phyloP scores from a whole-genome alignment of 306 rosid genomes.

The Sicyos baderoa region DNA sequence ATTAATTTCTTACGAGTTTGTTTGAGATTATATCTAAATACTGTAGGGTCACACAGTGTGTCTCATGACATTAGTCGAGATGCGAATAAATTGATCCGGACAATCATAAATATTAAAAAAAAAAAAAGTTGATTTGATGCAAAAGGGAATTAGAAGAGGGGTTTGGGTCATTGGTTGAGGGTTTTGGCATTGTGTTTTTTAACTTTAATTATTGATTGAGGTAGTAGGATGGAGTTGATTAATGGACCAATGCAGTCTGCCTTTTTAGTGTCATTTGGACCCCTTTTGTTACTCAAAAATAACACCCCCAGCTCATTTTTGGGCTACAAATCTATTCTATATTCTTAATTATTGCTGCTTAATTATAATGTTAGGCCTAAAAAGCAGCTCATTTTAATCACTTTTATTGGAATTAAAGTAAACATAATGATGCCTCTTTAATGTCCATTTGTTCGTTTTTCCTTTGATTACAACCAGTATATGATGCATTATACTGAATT shows the following conservation, averaged over 20 bases:
- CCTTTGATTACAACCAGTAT: not conserved
- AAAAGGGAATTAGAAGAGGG: constrained; percentile 10
- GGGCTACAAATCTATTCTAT: constrained; percentile 18
- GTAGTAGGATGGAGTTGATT: not conserved
- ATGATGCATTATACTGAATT: constrained; percentile 7
- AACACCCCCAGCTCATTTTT: constrained; percentile 17
- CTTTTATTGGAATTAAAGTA: constrained; percentile 12
- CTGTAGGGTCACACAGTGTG: too few relatives aligned
- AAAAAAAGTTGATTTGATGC: constrained; percentile 16
- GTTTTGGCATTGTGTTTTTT: too few relatives aligned
- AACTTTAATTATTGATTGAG: not conserved
- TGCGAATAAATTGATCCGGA: too few relatives aligned
- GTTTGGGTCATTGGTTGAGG: not conserved
- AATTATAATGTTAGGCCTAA: constrained; percentile 21
- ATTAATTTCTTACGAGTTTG: too few relatives aligned
- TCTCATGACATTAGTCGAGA: too few relatives aligned
- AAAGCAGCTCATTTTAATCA: constrained; percentile 12
- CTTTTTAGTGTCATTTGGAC: constrained; percentile 17
- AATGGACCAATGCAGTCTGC: constrained; percentile 17
- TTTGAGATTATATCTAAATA: too few relatives aligned
- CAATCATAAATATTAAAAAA: too few relatives aligned
- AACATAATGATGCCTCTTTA: constrained; percentile 5
- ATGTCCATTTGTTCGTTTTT: not conserved
- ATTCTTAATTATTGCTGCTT: constrained; percentile 11
- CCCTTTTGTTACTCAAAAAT: constrained; percentile 13